Conservation (phyloP, 1,284 basidiomycete species). For the Boletus putidus region DNA sequence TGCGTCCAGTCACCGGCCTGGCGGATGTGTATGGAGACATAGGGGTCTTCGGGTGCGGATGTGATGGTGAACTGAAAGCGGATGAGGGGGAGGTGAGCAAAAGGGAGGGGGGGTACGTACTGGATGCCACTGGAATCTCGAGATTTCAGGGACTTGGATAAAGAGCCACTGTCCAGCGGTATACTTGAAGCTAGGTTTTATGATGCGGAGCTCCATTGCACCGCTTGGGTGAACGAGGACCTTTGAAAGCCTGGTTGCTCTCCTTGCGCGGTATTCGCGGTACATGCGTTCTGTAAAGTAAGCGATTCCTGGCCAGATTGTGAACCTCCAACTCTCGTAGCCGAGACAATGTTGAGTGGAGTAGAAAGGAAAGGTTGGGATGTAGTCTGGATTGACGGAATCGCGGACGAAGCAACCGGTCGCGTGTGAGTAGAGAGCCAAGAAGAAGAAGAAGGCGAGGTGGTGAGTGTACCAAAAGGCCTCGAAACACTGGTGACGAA, state of each 20-base stretch:
- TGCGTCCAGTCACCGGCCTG: constrained; percentile 89
- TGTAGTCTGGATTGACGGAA: constrained; percentile 65
- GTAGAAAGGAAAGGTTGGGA: constrained; percentile 76
- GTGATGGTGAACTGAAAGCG: constrained; percentile 81
- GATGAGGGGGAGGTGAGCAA: background rate
- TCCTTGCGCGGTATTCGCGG: constrained; percentile 75
- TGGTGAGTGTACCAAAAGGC: constrained; percentile 94
- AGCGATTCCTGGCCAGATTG: constrained; percentile 81
- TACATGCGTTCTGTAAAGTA: constrained; percentile 84
- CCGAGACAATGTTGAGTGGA: constrained; percentile 79
- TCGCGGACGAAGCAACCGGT: constrained; percentile 93
- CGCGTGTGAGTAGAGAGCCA: constrained; percentile 83
- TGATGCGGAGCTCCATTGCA: constrained; percentile 86
- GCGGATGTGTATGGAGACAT: constrained; percentile 85
- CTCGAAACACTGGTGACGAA: constrained; percentile 85
- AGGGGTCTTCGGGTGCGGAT: constrained; percentile 87
- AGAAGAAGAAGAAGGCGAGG: constrained; percentile 89
- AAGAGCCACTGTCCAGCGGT: constrained; percentile 90
- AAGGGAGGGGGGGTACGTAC: constrained; percentile 44
- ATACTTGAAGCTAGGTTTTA: constrained; percentile 87
- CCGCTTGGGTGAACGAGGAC: constrained; percentile 81
- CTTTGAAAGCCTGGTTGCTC: constrained; percentile 73
- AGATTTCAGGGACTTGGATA: constrained; percentile 82
- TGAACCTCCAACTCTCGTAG: constrained; percentile 84
- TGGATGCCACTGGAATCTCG: constrained; percentile 87